Evolutionary conservation across 495 filamentous ascomycete species (phyloP), one percentile per base, ranked within the genome.

Genomic region (Aspergillus ostianus): DNA sequence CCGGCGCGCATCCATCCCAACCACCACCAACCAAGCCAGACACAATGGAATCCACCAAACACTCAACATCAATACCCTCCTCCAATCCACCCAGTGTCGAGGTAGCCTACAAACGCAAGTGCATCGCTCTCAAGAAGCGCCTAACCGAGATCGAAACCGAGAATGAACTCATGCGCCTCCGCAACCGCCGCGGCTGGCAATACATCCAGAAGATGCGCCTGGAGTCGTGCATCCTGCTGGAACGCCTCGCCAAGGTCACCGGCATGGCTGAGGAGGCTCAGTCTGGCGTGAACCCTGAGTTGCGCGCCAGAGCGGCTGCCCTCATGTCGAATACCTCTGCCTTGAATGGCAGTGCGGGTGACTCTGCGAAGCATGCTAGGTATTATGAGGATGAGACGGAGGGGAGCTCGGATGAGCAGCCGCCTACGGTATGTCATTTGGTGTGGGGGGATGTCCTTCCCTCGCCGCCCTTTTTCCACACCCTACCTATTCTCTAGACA

Each of bases 71-170:
- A 49, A 18, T 56, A 26, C 64, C 70, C 9, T 64, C 73, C 23
- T 60, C 71, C 32, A 80, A 80, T 63, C 92, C 94, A 15, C 93
- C 94, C 19, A 96, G 93, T 29, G 91, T 98, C 48, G 95, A 99
- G 75, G 87, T 90, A 67, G 92, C 93, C 56, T 99, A 99, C 77
- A 91, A 93, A 65, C 85, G 88, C 66, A 99, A 99, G 84, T 98
- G 95, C 73, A 92, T 96, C 76, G 88, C 94, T 63, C 85, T 99
- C 19, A 95, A 94, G 74, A 87, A 88, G 63, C 91, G 95, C 46
- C 88, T 96, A 55, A 86, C 82, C 59, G 93, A 98, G 69, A 88
- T 98, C 66, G 92, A 98, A 67, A 87, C 89, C 30, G 87, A 89
- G 63, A 96, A 97, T 67, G 91, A 96, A 56, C 78, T 88, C 19